Conservation (phyloP, 768 basidiomycete species). For the Cystobasidium ongulense region DNA sequence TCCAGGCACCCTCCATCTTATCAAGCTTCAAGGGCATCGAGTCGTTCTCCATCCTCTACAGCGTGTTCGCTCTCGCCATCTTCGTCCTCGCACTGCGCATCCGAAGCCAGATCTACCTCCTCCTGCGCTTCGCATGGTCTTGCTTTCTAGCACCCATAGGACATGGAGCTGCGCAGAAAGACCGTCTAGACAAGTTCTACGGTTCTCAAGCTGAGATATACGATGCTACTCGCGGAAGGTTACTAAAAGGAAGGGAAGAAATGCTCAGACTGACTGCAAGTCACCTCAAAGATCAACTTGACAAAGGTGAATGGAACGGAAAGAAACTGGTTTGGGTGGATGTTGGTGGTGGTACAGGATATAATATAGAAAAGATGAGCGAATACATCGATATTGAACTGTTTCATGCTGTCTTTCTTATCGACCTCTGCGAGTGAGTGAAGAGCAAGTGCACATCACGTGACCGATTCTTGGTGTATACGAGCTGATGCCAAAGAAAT, state of each 20-base stretch:
- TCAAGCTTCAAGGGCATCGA: not conserved
- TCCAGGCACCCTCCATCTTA: not conserved
- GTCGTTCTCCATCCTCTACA: not conserved
- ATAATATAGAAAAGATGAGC: slow-evolving; percentile 66
- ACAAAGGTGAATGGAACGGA: slow-evolving; percentile 41
- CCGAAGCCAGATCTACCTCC: slow-evolving; percentile 21
- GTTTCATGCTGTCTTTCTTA: slow-evolving; percentile 62
- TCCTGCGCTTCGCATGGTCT: slow-evolving; percentile 45
- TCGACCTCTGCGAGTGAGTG: slow-evolving; percentile 59
- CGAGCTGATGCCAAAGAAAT: not conserved
- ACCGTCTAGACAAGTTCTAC: slow-evolving; percentile 53
- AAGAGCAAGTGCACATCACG: not conserved
- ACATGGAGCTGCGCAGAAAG: slow-evolving; percentile 41
- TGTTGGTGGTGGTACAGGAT: slow-evolving; percentile 67
- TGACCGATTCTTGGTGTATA: not conserved
- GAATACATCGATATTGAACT: slow-evolving; percentile 54
- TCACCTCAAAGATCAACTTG: slow-evolving; percentile 53
- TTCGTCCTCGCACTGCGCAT: not conserved
- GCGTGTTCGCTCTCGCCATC: not conserved
- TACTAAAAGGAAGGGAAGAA: slow-evolving; percentile 63
- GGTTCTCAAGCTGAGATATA: slow-evolving; percentile 62
- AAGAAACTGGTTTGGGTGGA: slow-evolving; percentile 66
- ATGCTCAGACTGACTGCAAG: slow-evolving; percentile 62
- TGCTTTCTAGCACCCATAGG: slow-evolving; percentile 47
- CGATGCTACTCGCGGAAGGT: slow-evolving; percentile 57